Percentiles rank a stretch among this genome's conserved stretches.
These are phyloP conservation scores for Clavispora asparagi DNA, from an alignment of 805 yeast genomes.

Conservation along the genomic window DNA sequence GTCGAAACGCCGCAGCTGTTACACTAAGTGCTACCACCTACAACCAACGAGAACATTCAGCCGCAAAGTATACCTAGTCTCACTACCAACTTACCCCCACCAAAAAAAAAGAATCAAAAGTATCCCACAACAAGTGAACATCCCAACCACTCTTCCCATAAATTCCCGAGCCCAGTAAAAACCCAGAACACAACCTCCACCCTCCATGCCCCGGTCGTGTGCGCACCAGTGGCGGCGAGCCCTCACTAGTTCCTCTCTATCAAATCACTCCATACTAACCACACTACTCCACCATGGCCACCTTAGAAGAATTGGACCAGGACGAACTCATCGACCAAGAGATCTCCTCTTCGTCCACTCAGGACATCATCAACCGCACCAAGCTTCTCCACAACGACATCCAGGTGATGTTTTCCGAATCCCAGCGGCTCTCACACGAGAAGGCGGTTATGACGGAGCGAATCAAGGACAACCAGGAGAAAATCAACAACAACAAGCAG, in stretches of 20 bases:
- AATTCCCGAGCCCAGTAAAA: no score
- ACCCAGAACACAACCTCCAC: no score
- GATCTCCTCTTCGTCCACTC: conserved; percentile 68
- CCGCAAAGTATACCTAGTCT: no score
- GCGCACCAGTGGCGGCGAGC: conserved; percentile 2
- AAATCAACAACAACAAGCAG: conserved; percentile 91
- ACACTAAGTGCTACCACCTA: no score
- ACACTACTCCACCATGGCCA: conserved; percentile 56
- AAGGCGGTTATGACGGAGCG: conserved; percentile 88
- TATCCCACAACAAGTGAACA: no score
- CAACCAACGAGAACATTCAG: no score
- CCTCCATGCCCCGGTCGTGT: conserved; percentile 1
- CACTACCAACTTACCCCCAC: no score
- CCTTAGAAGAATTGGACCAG: conserved; percentile 76
- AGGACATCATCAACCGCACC: conserved; percentile 80
- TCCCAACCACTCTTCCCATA: no score
- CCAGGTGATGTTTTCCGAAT: conserved; percentile 88
- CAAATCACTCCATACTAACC: neutral
- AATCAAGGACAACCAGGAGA: conserved; percentile 93
- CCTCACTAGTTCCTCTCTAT: neutral
- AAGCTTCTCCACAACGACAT: conserved; percentile 90
- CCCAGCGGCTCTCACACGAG: conserved; percentile 86
- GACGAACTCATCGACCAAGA: conserved; percentile 75
- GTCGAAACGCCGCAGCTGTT: no score
- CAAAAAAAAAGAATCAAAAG: no score